A percentile compares a stretch with the other conserved stretches of the same genome.
These are phyloP conservation scores for Agrocybe chaxingu DNA, from an alignment of 768 basidiomycete genomes.

Conservation along the genomic window DNA sequence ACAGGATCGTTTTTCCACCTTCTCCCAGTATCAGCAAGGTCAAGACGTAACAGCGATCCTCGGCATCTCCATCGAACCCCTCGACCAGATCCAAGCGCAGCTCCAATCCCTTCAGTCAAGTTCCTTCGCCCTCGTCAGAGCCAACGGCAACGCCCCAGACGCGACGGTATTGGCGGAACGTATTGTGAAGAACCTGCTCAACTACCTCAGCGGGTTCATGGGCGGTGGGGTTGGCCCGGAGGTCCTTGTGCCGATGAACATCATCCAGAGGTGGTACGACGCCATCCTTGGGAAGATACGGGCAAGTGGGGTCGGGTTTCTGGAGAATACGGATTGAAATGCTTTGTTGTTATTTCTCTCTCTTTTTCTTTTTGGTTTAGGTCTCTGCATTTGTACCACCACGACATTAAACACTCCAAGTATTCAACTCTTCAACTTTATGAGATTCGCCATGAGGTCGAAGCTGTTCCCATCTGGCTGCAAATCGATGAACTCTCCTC, in stretches of 20 bases:
- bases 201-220: slow-evolving; percentile 69
- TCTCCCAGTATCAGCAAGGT: slow-evolving; percentile 26
- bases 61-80: slow-evolving; percentile 78
- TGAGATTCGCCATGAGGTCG: slow-evolving; percentile 88
- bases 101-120: slow-evolving; percentile 40
- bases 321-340: slow-evolving; percentile 45
- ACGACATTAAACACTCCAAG: neutral
- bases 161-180: slow-evolving; percentile 61
- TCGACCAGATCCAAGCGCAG: slow-evolving; percentile 58
- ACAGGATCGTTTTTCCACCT: slow-evolving; percentile 36
- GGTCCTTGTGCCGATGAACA: slow-evolving; percentile 55
- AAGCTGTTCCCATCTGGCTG: slow-evolving; percentile 98
- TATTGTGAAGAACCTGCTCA: slow-evolving; percentile 71
- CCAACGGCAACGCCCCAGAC: slow-evolving; percentile 28
- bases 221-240: slow-evolving; percentile 46
- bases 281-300: slow-evolving; percentile 56
- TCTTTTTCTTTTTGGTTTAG: neutral
- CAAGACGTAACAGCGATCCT: slow-evolving; percentile 67
- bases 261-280: slow-evolving; percentile 73
- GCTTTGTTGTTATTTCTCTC: neutral
- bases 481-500: slow-evolving; percentile 68
- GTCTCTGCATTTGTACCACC: slow-evolving; percentile 5
- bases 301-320: slow-evolving; percentile 56
- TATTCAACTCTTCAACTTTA: slow-evolving; percentile 48
- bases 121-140: slow-evolving; percentile 18